Conservation (phyloP, 768 basidiomycete species). For the Neoboletus brunneissimus region DNA sequence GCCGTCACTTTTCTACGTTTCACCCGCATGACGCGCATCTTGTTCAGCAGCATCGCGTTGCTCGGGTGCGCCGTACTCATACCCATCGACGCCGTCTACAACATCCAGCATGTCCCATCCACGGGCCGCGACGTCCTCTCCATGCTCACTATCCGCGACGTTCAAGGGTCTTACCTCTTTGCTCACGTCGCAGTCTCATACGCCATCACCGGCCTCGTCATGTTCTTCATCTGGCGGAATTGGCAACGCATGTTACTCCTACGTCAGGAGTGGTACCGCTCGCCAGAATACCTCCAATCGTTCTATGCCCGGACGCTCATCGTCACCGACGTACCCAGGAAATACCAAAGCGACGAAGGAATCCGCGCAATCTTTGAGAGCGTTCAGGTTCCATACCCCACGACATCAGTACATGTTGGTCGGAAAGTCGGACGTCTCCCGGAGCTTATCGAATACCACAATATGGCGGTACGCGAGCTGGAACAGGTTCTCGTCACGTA, state of each 20-base stretch:
- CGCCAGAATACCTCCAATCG: conserved; percentile 80
- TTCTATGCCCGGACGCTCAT: conserved; percentile 94
- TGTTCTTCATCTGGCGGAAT: conserved; percentile 68
- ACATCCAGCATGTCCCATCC: conserved; percentile 58
- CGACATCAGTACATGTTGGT: conserved; percentile 87
- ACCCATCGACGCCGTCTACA: conserved; percentile 85
- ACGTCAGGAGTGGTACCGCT: conserved; percentile 84
- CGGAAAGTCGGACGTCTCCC: conserved; percentile 86
- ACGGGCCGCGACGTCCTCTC: conserved; percentile 60
- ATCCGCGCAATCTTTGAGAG: conserved; percentile 72
- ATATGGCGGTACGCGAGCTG: conserved; percentile 89
- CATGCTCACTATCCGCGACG: conserved; percentile 85
- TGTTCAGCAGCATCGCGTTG: conserved; percentile 63
- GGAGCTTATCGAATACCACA: conserved; percentile 88
- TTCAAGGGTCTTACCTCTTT: conserved; percentile 69
- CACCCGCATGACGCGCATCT: conserved; percentile 74
- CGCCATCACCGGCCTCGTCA: conserved; percentile 69
- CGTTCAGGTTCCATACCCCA: conserved; percentile 81
- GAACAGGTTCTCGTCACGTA: conserved; percentile 89
- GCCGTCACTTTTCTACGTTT: conserved; percentile 93
- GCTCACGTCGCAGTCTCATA: conserved; percentile 85
- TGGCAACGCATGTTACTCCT: conserved; percentile 79
- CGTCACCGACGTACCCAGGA: conserved; percentile 75
- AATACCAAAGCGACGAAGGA: conserved; percentile 82
- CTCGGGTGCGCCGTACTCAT: conserved; percentile 73